A percentile compares a stretch with the other conserved stretches of the same genome.
Evolutionary conservation across 495 filamentous ascomycete species (phyloP).

Genomic region (Cercophora sp.): DNA sequence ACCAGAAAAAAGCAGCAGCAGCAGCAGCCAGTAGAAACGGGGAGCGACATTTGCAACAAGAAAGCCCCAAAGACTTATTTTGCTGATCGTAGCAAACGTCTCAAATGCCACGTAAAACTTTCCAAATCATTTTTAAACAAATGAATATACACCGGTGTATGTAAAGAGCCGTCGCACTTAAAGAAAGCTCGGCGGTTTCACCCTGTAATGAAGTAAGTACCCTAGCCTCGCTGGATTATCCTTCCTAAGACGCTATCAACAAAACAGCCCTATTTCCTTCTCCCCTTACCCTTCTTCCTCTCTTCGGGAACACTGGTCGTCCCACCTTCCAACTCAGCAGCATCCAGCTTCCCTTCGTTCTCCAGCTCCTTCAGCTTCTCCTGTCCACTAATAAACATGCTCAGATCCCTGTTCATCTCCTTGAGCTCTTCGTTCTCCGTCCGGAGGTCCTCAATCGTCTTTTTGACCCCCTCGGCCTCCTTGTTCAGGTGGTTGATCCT

Average conservation of each 20-base stretch:
- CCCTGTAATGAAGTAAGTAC: no score
- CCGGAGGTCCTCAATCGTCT: slow-evolving; percentile 52
- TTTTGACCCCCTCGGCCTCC: slow-evolving; percentile 51
- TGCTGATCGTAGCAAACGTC: no score
- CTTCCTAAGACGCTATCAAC: background rate
- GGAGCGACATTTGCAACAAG: no score
- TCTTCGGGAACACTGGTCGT: slow-evolving; percentile 43
- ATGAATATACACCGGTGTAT: no score
- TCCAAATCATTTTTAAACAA: no score
- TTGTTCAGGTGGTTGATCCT: slow-evolving; percentile 64
- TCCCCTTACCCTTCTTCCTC: slow-evolving; percentile 43
- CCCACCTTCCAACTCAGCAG: slow-evolving; percentile 49
- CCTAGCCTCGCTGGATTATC: no score
- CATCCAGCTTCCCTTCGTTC: slow-evolving; percentile 55
- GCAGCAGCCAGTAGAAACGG: no score
- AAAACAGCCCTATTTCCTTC: slow-evolving; percentile 16
- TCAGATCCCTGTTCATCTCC: slow-evolving; percentile 86
- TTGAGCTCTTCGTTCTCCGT: slow-evolving; percentile 58
- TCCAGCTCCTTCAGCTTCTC: slow-evolving; percentile 73
- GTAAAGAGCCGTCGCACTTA: no score
- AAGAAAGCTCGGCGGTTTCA: no score
- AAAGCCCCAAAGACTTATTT: no score
- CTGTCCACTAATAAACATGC: slow-evolving; percentile 80
- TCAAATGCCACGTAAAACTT: no score
- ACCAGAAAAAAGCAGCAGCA: no score